Conservation (phyloP, 2,329 filamentous ascomycete species). For the Didymella segeticola region DNA sequence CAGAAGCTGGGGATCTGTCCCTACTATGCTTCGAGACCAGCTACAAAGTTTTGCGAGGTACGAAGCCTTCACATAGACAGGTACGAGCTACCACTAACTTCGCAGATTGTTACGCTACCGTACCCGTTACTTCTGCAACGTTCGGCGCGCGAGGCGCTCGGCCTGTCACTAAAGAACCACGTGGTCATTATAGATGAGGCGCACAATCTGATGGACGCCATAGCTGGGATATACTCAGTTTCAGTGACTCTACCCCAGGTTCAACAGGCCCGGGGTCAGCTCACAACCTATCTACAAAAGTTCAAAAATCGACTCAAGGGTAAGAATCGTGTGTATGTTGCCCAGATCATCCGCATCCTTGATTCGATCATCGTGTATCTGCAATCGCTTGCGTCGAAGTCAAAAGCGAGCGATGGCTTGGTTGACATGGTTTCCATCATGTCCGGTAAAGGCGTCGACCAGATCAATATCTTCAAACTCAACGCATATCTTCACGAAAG, state of each 20-base stretch:
- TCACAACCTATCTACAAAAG: slow-evolving; percentile 82
- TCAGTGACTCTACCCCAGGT: slow-evolving; percentile 77
- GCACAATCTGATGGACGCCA: slow-evolving; percentile 96
- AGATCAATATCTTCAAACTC: slow-evolving; percentile 92
- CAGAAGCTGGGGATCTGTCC: slow-evolving; percentile 83
- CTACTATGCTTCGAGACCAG: slow-evolving; percentile 91
- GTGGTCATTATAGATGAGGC: slow-evolving; percentile 97
- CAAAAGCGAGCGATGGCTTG: slow-evolving; percentile 65
- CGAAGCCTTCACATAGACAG: background rate
- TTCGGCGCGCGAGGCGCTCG: slow-evolving; percentile 84
- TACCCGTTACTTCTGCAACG: slow-evolving; percentile 90
- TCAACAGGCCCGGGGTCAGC: slow-evolving; percentile 72
- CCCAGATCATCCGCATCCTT: slow-evolving; percentile 82
- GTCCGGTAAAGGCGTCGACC: slow-evolving; percentile 84
- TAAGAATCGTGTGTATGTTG: slow-evolving; percentile 88
- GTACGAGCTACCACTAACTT: slow-evolving; percentile 17
- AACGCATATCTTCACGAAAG: slow-evolving; percentile 88
- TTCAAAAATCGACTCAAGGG: slow-evolving; percentile 90
- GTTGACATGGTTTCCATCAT: slow-evolving; percentile 76
- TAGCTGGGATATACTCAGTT: slow-evolving; percentile 84
- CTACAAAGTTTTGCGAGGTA: slow-evolving; percentile 79
- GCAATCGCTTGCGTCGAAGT: slow-evolving; percentile 54
- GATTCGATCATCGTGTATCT: slow-evolving; percentile 78
- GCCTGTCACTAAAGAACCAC: slow-evolving; percentile 84
- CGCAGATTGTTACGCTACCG: slow-evolving; percentile 81